Conservation (phyloP, 2,329 filamentous ascomycete species). For the Colletotrichum cordylinicola region DNA sequence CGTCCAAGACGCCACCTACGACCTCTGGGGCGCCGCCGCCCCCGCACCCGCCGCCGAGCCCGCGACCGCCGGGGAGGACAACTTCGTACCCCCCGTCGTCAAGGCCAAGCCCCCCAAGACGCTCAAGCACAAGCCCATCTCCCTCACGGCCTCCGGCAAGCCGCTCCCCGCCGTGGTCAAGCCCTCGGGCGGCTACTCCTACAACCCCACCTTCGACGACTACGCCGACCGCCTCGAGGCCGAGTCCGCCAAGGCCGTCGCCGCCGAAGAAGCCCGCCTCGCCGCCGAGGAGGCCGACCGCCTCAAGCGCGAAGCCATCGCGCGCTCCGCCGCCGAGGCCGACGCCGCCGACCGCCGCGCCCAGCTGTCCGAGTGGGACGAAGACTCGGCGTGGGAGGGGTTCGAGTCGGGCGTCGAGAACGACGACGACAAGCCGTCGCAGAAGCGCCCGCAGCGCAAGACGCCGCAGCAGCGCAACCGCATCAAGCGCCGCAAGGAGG, state of each 20-base stretch:
- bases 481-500: constrained; percentile 86
- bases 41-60: constrained; percentile 36
- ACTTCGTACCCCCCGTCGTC: constrained; percentile 71
- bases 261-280: constrained; percentile 77
- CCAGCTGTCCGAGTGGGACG: constrained; percentile 75
- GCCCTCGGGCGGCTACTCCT: constrained; percentile 84
- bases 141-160: constrained; percentile 84
- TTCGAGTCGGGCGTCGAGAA: constrained; percentile 84
- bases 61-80: constrained; percentile 37
- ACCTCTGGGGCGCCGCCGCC: constrained; percentile 73
- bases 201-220: constrained; percentile 88
- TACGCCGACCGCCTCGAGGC: constrained; percentile 79
- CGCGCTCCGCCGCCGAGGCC: constrained; percentile 73
- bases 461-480: constrained; percentile 87
- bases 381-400: constrained; percentile 91
- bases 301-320: constrained; percentile 70
- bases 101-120: constrained; percentile 76
- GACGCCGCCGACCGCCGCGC: constrained; percentile 74
- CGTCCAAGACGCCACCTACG: constrained; percentile 71
- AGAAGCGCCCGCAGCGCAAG: constrained; percentile 82
- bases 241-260: constrained; percentile 81
- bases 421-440: constrained; percentile 55
- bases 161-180: constrained; percentile 77
- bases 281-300: constrained; percentile 70
- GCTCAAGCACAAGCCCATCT: constrained; percentile 77